phyloP scores from a whole-genome alignment of 2,329 filamentous ascomycete species.

The Trichoderma pleuroti region DNA sequence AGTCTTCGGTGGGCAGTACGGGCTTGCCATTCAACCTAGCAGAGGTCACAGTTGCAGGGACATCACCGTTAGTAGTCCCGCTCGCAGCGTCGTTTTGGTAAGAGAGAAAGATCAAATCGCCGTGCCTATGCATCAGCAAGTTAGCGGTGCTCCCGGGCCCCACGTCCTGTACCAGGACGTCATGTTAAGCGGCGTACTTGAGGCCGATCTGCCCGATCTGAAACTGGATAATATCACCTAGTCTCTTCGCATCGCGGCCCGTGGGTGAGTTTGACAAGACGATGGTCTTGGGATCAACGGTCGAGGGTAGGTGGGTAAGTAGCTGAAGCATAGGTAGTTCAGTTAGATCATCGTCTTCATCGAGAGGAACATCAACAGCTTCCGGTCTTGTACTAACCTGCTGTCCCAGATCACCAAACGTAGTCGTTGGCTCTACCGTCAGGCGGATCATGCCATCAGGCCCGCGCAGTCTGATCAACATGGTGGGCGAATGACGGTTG shows the following conservation, averaged over 20 bases:
- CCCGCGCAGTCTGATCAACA: slow-evolving; percentile 84
- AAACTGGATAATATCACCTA: slow-evolving; percentile 56
- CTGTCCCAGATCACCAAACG: slow-evolving; percentile 62
- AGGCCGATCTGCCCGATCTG: slow-evolving; percentile 58
- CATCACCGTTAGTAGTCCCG: slow-evolving; percentile 35
- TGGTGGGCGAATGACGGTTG: slow-evolving; percentile 39
- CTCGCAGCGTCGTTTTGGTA: slow-evolving; percentile 60
- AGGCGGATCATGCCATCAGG: slow-evolving; percentile 91
- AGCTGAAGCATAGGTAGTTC: slow-evolving; percentile 44
- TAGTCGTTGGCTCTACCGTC: slow-evolving; percentile 68
- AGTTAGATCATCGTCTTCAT: neutral
- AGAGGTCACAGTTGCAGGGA: slow-evolving; percentile 43
- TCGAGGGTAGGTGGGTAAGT: slow-evolving; percentile 55
- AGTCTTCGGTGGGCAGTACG: slow-evolving; percentile 64
- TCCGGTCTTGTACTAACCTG: slow-evolving; percentile 39
- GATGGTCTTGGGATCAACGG: slow-evolving; percentile 58
- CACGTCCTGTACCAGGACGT: slow-evolving; percentile 18
- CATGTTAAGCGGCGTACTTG: slow-evolving; percentile 40
- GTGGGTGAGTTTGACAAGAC: slow-evolving; percentile 59
- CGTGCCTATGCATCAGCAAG: slow-evolving; percentile 57
- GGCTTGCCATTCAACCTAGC: slow-evolving; percentile 77
- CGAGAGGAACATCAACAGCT: neutral
- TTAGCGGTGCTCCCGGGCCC: slow-evolving; percentile 21
- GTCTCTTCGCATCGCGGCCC: slow-evolving; percentile 54
- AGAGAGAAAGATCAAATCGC: slow-evolving; percentile 83